Evolutionary conservation across 495 filamentous ascomycete genomes (phyloP), one percentile per base, ranked within the genome.

Genomic region (Hypoxylon subgilvum): DNA sequence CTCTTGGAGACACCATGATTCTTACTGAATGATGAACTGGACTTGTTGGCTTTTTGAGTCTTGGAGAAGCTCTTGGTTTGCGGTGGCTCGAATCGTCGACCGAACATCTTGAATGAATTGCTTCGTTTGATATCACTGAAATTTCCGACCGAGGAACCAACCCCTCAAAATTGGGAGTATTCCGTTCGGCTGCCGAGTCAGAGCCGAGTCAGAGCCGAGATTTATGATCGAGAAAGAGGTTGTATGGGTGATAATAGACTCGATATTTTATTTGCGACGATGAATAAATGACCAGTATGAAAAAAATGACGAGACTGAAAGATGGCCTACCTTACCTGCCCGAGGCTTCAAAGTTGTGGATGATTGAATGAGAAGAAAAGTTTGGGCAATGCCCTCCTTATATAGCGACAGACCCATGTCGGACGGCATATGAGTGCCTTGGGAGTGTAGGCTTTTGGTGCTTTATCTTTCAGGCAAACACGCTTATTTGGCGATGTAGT

Each of bases 1-100:
- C 69, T 66, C 52, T 81, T 81, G 6, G 75, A 72, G 12, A 81
- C 60, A 7, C 78, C 78, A 12, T 72, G 56, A 14, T 70, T 74
- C 45, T 77, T 79, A 57, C 68, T 73, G 65, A 79, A 75, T 1
- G 77, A 79, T 9, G 77, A 69, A 57, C 46, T 77, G 6, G 78
- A 78, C 43, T 73, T 77, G 35, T 66, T 66, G 14, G 64, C 50
- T 39, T 71, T 72, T 9, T 71, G 68, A 46, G 65, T 68, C 58
- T 74, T 79, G 32, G 76, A 76, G 45, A 75, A 76, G 69, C 75
- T 79, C 68, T 72, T 78, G 69, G 22, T 70, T 31, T 42, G 17
- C 25, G 48, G 54, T 34, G 63, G 71, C 28, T 80, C 72, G 39
- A 72, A 72, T 57, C 74, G 76, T 65, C 70, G 70, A 48, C 72